These are phyloP conservation scores for Yamadazyma ubonensis DNA, from an alignment of 805 yeast genomes.

Conservation along the genomic window DNA sequence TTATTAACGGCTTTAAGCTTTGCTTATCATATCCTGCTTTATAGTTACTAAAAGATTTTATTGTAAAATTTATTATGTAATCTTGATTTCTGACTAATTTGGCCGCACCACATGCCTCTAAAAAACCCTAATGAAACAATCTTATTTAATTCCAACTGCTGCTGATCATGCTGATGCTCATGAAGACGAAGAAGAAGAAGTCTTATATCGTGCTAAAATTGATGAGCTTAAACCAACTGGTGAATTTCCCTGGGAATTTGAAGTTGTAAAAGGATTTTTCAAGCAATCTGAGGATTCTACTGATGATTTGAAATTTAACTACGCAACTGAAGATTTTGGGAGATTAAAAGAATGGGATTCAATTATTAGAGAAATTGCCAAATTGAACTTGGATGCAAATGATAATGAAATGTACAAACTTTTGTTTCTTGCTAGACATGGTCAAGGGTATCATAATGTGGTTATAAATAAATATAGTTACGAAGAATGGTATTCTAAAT, in stretches of 20 bases:
- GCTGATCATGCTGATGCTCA: slow-evolving; percentile 35
- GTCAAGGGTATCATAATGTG: slow-evolving; percentile 66
- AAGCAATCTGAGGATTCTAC: slow-evolving; percentile 45
- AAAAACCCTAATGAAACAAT: slow-evolving; percentile 13
- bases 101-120: no score
- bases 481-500: slow-evolving; percentile 56
- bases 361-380: slow-evolving; percentile 28
- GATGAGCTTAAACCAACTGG: slow-evolving; percentile 16
- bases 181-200: slow-evolving; percentile 21
- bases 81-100: no score
- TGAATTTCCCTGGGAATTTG: slow-evolving; percentile 46
- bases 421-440: slow-evolving; percentile 61
- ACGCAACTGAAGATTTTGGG: slow-evolving; percentile 45
- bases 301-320: slow-evolving; percentile 48
- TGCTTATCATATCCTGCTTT: not conserved
- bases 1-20: slow-evolving; percentile 2
- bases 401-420: slow-evolving; percentile 46
- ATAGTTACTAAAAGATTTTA: no score
- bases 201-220: slow-evolving; percentile 13
- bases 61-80: no score
- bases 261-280: slow-evolving; percentile 50
- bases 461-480: slow-evolving; percentile 55
- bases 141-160: slow-evolving; percentile 30
- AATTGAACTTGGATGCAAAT: slow-evolving; percentile 34
- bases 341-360: slow-evolving; percentile 41